phyloP scores from a whole-genome alignment of 1,284 basidiomycete species.

The Austroboletus niveus region DNA sequence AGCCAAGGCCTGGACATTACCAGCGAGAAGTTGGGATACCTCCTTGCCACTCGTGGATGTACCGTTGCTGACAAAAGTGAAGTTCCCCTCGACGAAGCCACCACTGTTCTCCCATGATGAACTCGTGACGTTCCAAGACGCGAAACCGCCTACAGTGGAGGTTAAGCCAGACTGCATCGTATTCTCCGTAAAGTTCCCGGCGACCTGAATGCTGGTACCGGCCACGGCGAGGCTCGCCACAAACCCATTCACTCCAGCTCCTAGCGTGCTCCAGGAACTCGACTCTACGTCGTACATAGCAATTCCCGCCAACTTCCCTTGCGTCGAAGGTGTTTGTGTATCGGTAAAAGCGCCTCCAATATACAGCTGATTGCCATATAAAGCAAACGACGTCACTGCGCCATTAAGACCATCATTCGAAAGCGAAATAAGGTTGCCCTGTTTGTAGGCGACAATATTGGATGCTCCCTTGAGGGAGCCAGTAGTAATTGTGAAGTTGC shows the following conservation, averaged over 20 bases:
- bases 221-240: conserved; percentile 63
- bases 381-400: conserved; percentile 63
- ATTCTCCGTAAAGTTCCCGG: conserved; percentile 73
- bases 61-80: conserved; percentile 69
- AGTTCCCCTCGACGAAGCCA: conserved; percentile 71
- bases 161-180: conserved; percentile 38
- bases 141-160: conserved; percentile 63
- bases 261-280: conserved; percentile 71
- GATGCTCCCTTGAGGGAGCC: conserved; percentile 54
- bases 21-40: conserved; percentile 59
- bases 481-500: conserved; percentile 67
- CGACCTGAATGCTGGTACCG: conserved; percentile 57
- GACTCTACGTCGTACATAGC: conserved; percentile 73
- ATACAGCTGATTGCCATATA: conserved; percentile 65
- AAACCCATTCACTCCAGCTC: conserved; percentile 74
- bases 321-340: conserved; percentile 54
- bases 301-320: conserved; percentile 59
- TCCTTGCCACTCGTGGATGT: conserved; percentile 40
- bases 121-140: conserved; percentile 69
- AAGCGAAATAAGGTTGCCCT: conserved; percentile 54
- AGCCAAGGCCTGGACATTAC: conserved; percentile 53
- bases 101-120: conserved; percentile 71
- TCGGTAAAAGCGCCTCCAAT: conserved; percentile 86
- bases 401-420: conserved; percentile 72
- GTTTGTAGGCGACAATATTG: conserved; percentile 76